phyloP scores from a whole-genome alignment of 352 stramenopile species.

The Aphanomyces invadans region DNA sequence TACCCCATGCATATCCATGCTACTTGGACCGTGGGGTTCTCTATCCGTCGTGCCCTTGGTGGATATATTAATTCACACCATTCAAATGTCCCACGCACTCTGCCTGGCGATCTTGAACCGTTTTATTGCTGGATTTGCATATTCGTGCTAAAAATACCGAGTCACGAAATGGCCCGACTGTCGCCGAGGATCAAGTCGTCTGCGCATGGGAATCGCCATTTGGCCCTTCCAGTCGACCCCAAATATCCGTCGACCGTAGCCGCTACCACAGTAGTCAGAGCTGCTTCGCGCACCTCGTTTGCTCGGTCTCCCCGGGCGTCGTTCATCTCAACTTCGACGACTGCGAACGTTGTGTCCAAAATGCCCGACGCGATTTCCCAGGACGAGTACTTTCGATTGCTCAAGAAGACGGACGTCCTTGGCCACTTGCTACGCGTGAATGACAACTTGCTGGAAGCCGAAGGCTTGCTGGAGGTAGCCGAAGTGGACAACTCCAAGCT shows the following conservation, averaged over 20 bases:
- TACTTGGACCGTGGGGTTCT: no score
- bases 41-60: no score
- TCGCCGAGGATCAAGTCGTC: no score
- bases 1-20: no score
- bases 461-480: not conserved
- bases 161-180: no score
- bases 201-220: no score
- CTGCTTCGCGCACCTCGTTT: not conserved
- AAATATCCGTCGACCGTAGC: not conserved
- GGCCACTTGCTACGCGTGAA: constrained; percentile 12
- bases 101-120: no score
- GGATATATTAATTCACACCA: no score
- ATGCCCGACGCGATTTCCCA: constrained; percentile 8
- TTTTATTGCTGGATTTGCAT: no score
- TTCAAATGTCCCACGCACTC: no score
- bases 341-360: not conserved
- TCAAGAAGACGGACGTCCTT: constrained; percentile 16
- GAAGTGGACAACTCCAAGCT: constrained; percentile 23
- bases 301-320: not conserved
- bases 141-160: no score
- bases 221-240: not conserved
- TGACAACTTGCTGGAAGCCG: not conserved
- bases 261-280: not conserved
- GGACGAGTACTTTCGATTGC: constrained; percentile 19
- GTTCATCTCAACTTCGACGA: not conserved